These are phyloP conservation scores for Erigeron canadensis DNA, from an alignment of 129 eudicot genomes.

Conservation along the genomic window DNA sequence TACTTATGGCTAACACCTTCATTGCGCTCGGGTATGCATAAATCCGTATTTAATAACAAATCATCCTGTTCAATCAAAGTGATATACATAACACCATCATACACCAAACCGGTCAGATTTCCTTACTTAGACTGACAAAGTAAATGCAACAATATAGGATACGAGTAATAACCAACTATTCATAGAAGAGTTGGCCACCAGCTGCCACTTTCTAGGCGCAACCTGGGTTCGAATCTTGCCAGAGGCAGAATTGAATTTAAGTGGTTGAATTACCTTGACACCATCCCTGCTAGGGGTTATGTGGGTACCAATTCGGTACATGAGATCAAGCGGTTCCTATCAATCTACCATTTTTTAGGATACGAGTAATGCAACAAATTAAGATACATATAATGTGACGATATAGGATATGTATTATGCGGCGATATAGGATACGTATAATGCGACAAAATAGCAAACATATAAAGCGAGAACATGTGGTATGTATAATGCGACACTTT, in stretches of 20 bases:
- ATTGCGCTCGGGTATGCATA: neutral
- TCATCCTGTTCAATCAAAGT: conserved; percentile 8
- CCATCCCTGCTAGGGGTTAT: too few species aligned
- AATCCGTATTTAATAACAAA: neutral
- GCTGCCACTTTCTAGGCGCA: too few species aligned
- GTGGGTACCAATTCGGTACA: too few species aligned
- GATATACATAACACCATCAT: conserved; percentile 9
- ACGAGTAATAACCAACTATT: too few species aligned
- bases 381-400: conserved; percentile 1
- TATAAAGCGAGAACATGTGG: neutral
- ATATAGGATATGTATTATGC: neutral
- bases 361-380: conserved; percentile 11
- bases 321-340: too few species aligned
- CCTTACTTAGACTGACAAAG: neutral
- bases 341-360: too few species aligned
- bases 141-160: neutral
- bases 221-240: too few species aligned
- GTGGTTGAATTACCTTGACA: too few species aligned
- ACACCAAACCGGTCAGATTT: neutral
- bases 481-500: neutral
- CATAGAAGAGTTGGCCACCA: too few species aligned
- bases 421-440: neutral
- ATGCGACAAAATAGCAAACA: conserved; percentile 1
- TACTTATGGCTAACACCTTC: neutral
- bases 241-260: too few species aligned